phyloP scores from a whole-genome alignment of 2,329 filamentous ascomycete species.

The Fusarium brachygibbosum region DNA sequence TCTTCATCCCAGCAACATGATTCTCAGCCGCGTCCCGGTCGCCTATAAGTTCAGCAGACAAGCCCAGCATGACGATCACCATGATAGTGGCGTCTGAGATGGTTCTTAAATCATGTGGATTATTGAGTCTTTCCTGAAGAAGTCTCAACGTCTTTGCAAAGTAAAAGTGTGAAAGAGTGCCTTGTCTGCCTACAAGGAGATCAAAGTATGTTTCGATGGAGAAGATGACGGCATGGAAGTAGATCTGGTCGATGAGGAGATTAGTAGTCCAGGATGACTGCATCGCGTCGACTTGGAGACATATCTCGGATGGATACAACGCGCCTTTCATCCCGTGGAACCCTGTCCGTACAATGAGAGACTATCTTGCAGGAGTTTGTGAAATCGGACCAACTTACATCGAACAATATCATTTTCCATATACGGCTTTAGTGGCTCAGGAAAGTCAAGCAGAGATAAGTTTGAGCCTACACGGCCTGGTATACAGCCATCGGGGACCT shows the following conservation, averaged over 20 bases:
- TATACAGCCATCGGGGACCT: constrained; percentile 12
- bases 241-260: constrained; percentile 32
- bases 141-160: constrained; percentile 40
- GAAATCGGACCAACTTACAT: constrained; percentile 26
- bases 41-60: constrained; percentile 34
- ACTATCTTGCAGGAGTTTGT: too few species aligned
- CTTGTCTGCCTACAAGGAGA: constrained; percentile 1
- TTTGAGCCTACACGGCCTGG: constrained; percentile 33
- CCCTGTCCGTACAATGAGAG: too few species aligned
- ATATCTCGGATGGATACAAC: constrained; percentile 40
- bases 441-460: constrained; percentile 41
- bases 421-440: constrained; percentile 37
- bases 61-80: constrained; percentile 26
- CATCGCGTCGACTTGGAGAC: constrained; percentile 28
- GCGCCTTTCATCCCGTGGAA: constrained; percentile 29
- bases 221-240: constrained; percentile 39
- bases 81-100: constrained; percentile 42
- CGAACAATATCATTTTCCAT: constrained; percentile 35
- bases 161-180: constrained; percentile 32
- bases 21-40: constrained; percentile 26
- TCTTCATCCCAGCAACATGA: constrained; percentile 34
- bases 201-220: constrained; percentile 33
- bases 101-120: neutral
- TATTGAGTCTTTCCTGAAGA: constrained; percentile 28
- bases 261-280: constrained; percentile 37